phyloP scores from a whole-genome alignment of 2,329 filamentous ascomycete species.

The Aspergillus proliferans region DNA sequence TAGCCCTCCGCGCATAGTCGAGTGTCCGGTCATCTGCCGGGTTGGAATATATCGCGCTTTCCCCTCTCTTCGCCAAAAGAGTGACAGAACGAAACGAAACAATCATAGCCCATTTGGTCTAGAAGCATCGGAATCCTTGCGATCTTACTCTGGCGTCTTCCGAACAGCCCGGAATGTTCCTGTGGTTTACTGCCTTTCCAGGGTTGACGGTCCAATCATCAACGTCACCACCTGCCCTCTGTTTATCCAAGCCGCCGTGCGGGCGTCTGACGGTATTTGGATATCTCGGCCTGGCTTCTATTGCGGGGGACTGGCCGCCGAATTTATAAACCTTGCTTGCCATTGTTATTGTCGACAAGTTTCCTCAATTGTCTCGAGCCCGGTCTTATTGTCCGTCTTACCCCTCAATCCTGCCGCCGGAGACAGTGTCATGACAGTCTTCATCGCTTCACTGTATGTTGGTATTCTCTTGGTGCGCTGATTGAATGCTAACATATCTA shows the following conservation, averaged over 20 bases:
- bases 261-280: conserved; percentile 9
- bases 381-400: neutral
- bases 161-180: conserved; percentile 15
- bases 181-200: conserved; percentile 2
- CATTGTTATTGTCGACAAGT: neutral
- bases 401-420: neutral
- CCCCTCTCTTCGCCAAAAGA: neutral
- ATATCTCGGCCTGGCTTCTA: conserved; percentile 6
- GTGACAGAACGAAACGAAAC: neutral
- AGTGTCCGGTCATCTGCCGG: too few species aligned
- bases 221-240: conserved; percentile 6
- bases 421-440: conserved; percentile 23
- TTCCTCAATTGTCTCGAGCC: neutral
- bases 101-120: too few species aligned
- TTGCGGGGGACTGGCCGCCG: neutral
- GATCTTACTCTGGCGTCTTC: neutral
- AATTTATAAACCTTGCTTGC: neutral
- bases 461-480: neutral
- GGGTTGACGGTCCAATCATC: conserved; percentile 11
- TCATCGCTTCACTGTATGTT: conserved; percentile 30
- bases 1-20: too few species aligned
- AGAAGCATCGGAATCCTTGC: too few species aligned
- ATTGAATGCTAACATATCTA: conserved; percentile 8
- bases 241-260: conserved; percentile 7
- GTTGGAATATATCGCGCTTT: too few species aligned